Base-by-base conservation (phyloP, 1,139 yeast genomes). In the Lizanozyma gosingica region DNA sequence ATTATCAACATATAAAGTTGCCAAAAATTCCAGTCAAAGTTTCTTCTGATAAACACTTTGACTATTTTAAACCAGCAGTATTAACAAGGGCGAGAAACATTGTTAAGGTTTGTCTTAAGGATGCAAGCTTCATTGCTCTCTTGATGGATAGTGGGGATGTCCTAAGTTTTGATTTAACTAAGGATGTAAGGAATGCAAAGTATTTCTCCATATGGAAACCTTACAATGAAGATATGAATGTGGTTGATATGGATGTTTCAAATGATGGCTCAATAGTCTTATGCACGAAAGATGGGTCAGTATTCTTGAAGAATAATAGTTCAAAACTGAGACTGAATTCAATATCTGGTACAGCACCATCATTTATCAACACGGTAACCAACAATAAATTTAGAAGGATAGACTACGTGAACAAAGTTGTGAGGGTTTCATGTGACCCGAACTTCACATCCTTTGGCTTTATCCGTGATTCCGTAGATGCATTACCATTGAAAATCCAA, bases 181-280 rank as follows among this genome's bases (percentile, higher is more conserved):
- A 67, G 6, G 63, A 61, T 27, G 44, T 55, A 29, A 63, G 59
- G 37, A 59, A 52, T 37, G 54, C 69, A 15, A 70, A 62, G 43
- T 76, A 67, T 47, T 42, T 47, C 1, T 55, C 58, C 2, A 57
- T 74, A 3, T 79, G 85, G 85, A 67, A 62, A 39, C 78, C 82
- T 1, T 70, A 73, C 42, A 74, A 73, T 40, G 57, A 58, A 14
- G 78, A 73, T 43, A 61, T 77, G 65, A 60, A 65, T 45, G 67
- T 65, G 1, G 59, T 68, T 2, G 94, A 85, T 58, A 73, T 83
- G 35, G 92, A 80, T 54, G 71, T 82, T 36, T 75, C 84, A 1
- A 66, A 62, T 18, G 86, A 82, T 51, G 95, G 94, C 0, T 77
- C 86, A 0, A 58, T 85, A 1, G 64, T 86, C 1, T 56, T 87